Percentiles rank a stretch among this genome's conserved stretches.
These are phyloP conservation scores for Fusarium longipes DNA, from an alignment of 2,329 filamentous ascomycete species.

Conservation along the genomic window DNA sequence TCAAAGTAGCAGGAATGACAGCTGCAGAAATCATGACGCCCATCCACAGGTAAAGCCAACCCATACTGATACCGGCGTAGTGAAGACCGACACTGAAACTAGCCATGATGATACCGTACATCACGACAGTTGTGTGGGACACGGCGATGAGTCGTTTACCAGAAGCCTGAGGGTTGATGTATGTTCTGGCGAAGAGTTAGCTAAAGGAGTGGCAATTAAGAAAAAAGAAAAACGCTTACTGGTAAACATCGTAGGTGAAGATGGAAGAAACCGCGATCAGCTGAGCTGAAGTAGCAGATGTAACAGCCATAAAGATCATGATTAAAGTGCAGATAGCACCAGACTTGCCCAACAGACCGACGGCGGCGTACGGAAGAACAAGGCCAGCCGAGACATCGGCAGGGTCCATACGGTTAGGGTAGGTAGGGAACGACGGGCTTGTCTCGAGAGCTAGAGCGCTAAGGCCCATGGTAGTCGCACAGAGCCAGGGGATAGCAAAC, in stretches of 20 bases:
- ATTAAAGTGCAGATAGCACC: conserved; percentile 41
- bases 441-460: conserved; percentile 80
- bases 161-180: conserved; percentile 78
- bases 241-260: conserved; percentile 54
- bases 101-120: conserved; percentile 81
- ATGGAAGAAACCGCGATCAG: conserved; percentile 89
- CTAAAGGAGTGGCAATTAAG: fast-evolving
- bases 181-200: conserved; percentile 18
- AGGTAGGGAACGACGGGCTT: conserved; percentile 49
- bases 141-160: conserved; percentile 83
- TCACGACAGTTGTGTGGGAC: conserved; percentile 76
- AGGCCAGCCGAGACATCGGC: conserved; percentile 83
- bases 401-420: conserved; percentile 59
- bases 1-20: conserved; percentile 83
- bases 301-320: conserved; percentile 70
- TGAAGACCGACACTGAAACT: conserved; percentile 79
- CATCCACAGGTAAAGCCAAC: conserved; percentile 90
- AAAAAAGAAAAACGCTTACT: background rate
- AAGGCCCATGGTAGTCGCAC: conserved; percentile 88
- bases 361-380: conserved; percentile 85
- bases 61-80: conserved; percentile 84
- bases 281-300: conserved; percentile 83
- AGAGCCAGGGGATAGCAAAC: conserved; percentile 94
- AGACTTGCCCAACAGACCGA: conserved; percentile 73
- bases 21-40: conserved; percentile 89